phyloP scores from a whole-genome alignment of 2,329 filamentous ascomycete species.

The Paraphaeosphaeria minitans region DNA sequence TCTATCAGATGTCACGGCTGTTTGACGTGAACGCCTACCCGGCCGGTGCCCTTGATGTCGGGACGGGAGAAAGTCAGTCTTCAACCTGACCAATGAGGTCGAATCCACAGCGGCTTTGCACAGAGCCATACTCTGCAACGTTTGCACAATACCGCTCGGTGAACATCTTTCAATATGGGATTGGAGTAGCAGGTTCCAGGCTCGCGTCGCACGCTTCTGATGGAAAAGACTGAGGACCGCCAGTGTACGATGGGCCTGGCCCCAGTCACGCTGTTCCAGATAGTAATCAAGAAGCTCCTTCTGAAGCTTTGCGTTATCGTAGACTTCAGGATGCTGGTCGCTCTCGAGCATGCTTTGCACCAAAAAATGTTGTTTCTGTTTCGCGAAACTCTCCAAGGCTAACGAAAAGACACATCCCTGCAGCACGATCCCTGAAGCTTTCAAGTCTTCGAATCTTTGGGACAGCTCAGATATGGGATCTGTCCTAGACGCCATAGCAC shows the following conservation, averaged over 20 bases:
- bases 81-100: constrained; percentile 52
- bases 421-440: constrained; percentile 66
- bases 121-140: constrained; percentile 58
- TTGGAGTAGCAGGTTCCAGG: constrained; percentile 56
- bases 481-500: constrained; percentile 75
- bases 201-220: constrained; percentile 42
- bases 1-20: neutral
- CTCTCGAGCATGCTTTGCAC: constrained; percentile 60
- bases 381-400: constrained; percentile 68
- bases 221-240: constrained; percentile 57
- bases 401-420: constrained; percentile 68
- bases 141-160: constrained; percentile 32
- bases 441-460: constrained; percentile 64
- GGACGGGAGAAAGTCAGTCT: constrained; percentile 41
- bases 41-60: constrained; percentile 48
- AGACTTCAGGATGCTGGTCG: constrained; percentile 69
- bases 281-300: constrained; percentile 60
- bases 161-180: constrained; percentile 40
- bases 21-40: neutral
- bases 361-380: constrained; percentile 58
- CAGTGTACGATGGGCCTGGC: constrained; percentile 61
- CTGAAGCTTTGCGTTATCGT: constrained; percentile 62
- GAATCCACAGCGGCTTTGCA: constrained; percentile 50
- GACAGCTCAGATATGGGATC: constrained; percentile 61
- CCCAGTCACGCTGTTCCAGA: constrained; percentile 57